A percentile compares a stretch with the other conserved stretches of the same genome.
Evolutionary conservation across 345 rosid species (phyloP).

Genomic region (Tarenaya hassleriana): DNA sequence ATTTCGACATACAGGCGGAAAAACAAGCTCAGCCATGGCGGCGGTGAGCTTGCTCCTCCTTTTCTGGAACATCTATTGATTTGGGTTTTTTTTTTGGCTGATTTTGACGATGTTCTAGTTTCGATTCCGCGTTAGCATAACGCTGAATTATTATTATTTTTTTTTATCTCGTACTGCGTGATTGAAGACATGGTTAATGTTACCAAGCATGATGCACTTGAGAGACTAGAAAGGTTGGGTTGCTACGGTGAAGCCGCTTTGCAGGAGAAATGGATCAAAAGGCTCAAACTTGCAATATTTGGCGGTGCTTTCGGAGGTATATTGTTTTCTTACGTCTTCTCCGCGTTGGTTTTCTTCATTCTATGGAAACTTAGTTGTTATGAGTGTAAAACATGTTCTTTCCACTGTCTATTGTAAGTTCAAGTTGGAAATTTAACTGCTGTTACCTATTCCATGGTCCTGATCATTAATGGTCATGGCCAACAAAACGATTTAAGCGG

Average conservation of each 20-base stretch:
- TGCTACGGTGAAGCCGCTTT: conserved; percentile 17
- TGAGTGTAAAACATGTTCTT: too few relatives aligned
- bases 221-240: conserved; percentile 8
- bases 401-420: too few relatives aligned
- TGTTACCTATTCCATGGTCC: too few relatives aligned
- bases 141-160: background rate
- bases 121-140: too few relatives aligned
- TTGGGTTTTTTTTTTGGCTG: too few relatives aligned
- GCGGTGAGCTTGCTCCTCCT: background rate
- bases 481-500: too few relatives aligned
- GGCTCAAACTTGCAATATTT: conserved; percentile 19
- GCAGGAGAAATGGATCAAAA: conserved; percentile 10
- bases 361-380: too few relatives aligned
- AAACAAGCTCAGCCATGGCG: conserved; percentile 10
- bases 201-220: conserved; percentile 18
- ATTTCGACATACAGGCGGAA: conserved; percentile 1
- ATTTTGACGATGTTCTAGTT: too few relatives aligned
- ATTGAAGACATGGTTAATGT: conserved; percentile 14
- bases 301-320: conserved; percentile 30
- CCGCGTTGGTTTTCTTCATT: too few relatives aligned
- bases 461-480: too few relatives aligned
- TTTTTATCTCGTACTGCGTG: background rate
- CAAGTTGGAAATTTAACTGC: too few relatives aligned
- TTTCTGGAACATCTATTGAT: background rate
- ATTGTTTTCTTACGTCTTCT: conserved; percentile 5